These are phyloP conservation scores for Mentha longifolia DNA, from an alignment of 257 asterid genomes.

Conservation along the genomic window DNA sequence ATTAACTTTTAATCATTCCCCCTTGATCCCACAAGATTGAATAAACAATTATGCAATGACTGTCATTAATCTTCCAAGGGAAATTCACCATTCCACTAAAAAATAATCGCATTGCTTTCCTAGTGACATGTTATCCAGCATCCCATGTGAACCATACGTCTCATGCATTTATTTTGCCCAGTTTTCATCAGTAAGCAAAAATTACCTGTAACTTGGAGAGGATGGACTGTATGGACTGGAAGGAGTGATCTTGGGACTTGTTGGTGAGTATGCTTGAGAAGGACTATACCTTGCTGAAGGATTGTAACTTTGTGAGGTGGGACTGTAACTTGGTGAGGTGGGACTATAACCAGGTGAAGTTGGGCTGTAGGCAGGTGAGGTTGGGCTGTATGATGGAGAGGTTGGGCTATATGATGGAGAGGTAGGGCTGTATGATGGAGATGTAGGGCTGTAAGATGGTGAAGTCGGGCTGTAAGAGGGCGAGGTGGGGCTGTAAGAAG, in stretches of 20 bases:
- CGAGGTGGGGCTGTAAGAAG: slow-evolving; percentile 83
- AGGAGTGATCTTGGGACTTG: slow-evolving; percentile 85
- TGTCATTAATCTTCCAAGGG: background rate
- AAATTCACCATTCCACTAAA: background rate
- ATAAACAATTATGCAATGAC: background rate
- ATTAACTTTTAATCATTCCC: slow-evolving; percentile 6
- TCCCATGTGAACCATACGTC: slow-evolving; percentile 6
- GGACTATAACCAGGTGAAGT: slow-evolving; percentile 94
- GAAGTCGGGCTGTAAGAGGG: slow-evolving; percentile 92
- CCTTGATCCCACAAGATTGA: background rate
- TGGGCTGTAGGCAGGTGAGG: slow-evolving; percentile 91
- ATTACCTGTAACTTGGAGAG: slow-evolving; percentile 95
- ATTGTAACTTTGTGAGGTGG: slow-evolving; percentile 80
- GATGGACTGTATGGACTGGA: slow-evolving; percentile 96
- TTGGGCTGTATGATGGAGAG: slow-evolving; percentile 83
- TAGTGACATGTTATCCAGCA: background rate
- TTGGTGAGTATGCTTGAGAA: slow-evolving; percentile 92
- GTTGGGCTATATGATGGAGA: slow-evolving; percentile 83
- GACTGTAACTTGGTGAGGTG: slow-evolving; percentile 78
- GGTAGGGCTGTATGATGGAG: slow-evolving; percentile 81
- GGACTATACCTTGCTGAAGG: slow-evolving; percentile 95
- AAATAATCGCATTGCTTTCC: background rate
- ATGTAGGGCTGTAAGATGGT: slow-evolving; percentile 85
- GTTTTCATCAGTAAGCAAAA: slow-evolving; percentile 7
- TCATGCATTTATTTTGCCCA: background rate